Base-by-base conservation (phyloP, 495 filamentous ascomycete species). In the Penicillium nucicola region DNA sequence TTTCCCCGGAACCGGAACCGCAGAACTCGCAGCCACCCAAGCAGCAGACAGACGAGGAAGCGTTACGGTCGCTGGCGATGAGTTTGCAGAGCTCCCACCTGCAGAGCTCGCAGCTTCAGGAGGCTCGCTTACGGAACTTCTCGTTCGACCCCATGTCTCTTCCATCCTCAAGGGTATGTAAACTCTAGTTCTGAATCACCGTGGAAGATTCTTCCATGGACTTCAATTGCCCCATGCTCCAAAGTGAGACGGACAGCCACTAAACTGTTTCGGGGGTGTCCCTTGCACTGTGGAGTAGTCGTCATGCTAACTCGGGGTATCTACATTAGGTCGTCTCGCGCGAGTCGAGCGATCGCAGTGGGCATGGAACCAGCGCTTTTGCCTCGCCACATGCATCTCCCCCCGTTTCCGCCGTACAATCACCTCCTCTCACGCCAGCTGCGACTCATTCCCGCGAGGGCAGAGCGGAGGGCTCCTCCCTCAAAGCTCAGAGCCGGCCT, bases 401-500 rank as follows among this genome's bases (percentile, higher is more conserved):
- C 39, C 70, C 75, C 23, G 68, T 73, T 19, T 77, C 84, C 41
- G 77, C 84, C 39, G 84, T 92, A 75, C 85, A 92, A 55, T 93
- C 91, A 12, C 93, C 93, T 52, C 91, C 90, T 18, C 80, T 97
- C 12, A 96, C 92, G 4, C 92, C 93, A 25, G 84, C 90, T 28
- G 89, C 82, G 12, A 89, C 88, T 35, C 67, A 75, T 50, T 81
- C 79, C 45, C 71, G 71, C 56, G 83, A 84, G 53, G 54, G 56
- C 41, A 67, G 62, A 50, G 25, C 63, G 38, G 70, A 71, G 8
- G 58, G 44, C 22, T 31, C 57, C n/a, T 58, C 58, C 5, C 39
- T 64, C 14, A 58, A 64, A 44, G 50, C 59, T 19, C 56, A 55
- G 59, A 67, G 55, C 58, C 65, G 80, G 78, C 50, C 73, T 77